These are phyloP conservation scores for Lathyrus tuberosus DNA, from an alignment of 306 rosid genomes.

Conservation along the genomic window DNA sequence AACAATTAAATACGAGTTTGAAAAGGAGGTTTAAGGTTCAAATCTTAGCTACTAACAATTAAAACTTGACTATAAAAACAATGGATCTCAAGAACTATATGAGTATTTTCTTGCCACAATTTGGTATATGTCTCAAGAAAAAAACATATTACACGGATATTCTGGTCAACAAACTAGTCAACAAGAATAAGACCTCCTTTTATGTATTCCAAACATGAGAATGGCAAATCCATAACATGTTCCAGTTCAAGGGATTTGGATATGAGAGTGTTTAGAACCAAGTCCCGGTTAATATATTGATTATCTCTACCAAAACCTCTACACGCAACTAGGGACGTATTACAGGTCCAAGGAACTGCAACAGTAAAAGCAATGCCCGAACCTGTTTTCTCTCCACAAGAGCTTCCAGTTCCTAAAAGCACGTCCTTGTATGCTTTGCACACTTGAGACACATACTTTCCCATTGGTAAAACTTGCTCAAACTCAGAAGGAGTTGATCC, in stretches of 20 bases:
- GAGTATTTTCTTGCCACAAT: neutral
- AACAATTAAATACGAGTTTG: neutral
- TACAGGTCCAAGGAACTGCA: conserved; percentile 88
- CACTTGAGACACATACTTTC: conserved; percentile 64
- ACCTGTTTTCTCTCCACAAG: conserved; percentile 34
- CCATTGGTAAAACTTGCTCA: conserved; percentile 67
- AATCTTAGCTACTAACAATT: neutral
- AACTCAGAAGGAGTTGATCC: conserved; percentile 58
- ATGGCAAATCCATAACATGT: conserved; percentile 65
- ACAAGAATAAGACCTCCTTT: conserved; percentile 67
- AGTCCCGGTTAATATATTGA: conserved; percentile 43
- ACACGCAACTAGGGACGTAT: conserved; percentile 81
- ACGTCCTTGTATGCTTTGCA: conserved; percentile 72
- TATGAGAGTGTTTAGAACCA: conserved; percentile 50
- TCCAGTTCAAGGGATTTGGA: conserved; percentile 81
- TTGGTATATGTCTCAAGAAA: neutral
- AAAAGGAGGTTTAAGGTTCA: neutral
- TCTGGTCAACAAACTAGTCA: conserved; percentile 43
- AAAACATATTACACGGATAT: neutral
- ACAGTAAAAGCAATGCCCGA: conserved; percentile 79
- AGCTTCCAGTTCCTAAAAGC: conserved; percentile 51
- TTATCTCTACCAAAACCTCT: conserved; percentile 55
- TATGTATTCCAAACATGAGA: conserved; percentile 74
- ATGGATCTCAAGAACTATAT: neutral
- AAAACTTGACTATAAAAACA: neutral